Evolutionary conservation across 805 yeast species (phyloP).

Genomic region (Nakazawaea ishiwadae): DNA sequence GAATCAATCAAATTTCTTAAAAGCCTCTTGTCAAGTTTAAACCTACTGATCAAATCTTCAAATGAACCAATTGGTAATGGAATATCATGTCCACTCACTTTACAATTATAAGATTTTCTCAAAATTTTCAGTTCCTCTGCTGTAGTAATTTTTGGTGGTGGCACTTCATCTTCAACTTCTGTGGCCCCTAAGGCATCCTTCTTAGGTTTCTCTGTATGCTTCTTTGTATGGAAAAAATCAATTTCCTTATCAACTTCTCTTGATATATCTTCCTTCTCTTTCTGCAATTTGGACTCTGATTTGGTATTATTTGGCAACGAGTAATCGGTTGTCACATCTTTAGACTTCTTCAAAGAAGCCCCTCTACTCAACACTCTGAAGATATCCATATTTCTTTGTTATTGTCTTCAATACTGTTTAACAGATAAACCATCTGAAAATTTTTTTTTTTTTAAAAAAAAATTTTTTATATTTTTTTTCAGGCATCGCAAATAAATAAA

Average conservation of each 20-base stretch:
- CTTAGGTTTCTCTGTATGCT: conserved; percentile 21
- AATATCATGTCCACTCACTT: conserved; percentile 76
- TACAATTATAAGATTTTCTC: conserved; percentile 58
- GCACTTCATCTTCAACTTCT: conserved; percentile 25
- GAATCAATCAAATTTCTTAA: conserved; percentile 60
- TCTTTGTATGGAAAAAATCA: conserved; percentile 75
- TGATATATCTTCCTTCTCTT: conserved; percentile 35
- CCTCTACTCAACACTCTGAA: conserved; percentile 84
- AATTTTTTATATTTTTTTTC: not conserved
- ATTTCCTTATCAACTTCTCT: conserved; percentile 63
- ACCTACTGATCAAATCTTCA: conserved; percentile 69
- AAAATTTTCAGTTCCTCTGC: conserved; percentile 56
- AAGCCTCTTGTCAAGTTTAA: conserved; percentile 54
- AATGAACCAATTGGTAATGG: conserved; percentile 93
- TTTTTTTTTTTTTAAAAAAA: conserved; percentile 3
- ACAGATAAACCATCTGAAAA: conserved; percentile 7
- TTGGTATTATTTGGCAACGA: conserved; percentile 25
- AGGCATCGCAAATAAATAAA: no score
- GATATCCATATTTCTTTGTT: conserved; percentile 62
- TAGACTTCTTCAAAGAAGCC: conserved; percentile 65
- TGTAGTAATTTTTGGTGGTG: conserved; percentile 41
- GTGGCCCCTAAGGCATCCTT: conserved; percentile 26
- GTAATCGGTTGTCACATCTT: conserved; percentile 38
- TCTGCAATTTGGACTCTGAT: conserved; percentile 17
- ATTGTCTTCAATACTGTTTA: no score